phyloP scores from a whole-genome alignment of 495 filamentous ascomycete species.

The Pseudevernia furfuracea region DNA sequence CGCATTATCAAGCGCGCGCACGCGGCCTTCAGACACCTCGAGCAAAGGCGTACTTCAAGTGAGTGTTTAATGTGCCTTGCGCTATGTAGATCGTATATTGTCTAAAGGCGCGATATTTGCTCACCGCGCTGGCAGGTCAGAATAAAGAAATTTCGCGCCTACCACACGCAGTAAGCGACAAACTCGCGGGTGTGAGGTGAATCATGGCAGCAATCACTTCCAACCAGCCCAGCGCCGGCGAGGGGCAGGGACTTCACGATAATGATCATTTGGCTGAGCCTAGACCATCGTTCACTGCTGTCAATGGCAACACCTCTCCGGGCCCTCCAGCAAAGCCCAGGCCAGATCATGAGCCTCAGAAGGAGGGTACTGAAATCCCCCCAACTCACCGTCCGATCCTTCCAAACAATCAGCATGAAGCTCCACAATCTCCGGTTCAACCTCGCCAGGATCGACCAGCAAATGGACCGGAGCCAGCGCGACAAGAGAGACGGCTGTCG shows the following conservation, averaged over 20 bases:
- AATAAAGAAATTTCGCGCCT: conserved; percentile 8
- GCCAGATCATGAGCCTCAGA: conserved; percentile 24
- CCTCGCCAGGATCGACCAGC: conserved; percentile 17
- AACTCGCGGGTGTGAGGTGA: conserved; percentile 16
- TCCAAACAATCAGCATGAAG: conserved; percentile 26
- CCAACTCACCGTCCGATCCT: conserved; percentile 11
- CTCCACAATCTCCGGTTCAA: conserved; percentile 15
- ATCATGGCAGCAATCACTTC: conserved; percentile 42
- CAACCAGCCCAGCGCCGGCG: conserved; percentile 33
- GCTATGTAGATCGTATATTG: not conserved
- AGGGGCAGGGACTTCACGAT: conserved; percentile 32
- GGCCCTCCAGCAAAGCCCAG: conserved; percentile 21
- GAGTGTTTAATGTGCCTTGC: not conserved
- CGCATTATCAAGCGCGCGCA: conserved; percentile 13
- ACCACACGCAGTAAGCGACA: conserved; percentile 18
- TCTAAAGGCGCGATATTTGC: not conserved
- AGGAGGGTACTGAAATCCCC: conserved; percentile 25
- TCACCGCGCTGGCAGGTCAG: conserved; percentile 8
- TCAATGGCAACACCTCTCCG: conserved; percentile 41
- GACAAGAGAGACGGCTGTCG: conserved; percentile 23
- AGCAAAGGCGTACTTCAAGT: not conserved
- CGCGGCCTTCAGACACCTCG: not conserved
- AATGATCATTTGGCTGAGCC: conserved; percentile 38
- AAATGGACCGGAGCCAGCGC: conserved; percentile 10
- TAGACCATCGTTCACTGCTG: conserved; percentile 48